Evolutionary conservation across 1,139 yeast genomes (phyloP).

Genomic region (Hyphopichia wangnamkhiaoensis): DNA sequence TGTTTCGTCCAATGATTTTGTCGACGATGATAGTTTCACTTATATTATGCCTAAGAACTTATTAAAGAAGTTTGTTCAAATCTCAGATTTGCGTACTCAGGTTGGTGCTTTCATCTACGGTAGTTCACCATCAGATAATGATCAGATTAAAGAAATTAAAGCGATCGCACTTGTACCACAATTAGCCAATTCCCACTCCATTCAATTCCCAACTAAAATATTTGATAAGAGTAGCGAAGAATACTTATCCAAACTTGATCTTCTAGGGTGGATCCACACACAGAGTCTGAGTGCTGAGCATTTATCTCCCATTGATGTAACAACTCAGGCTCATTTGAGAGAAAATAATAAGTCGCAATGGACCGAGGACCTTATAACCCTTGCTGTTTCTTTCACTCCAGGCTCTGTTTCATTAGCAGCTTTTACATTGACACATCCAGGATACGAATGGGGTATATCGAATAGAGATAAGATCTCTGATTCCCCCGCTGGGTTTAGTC

Average conservation of each 20-base stretch:
- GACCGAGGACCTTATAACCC: slow-evolving; percentile 48
- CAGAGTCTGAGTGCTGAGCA: slow-evolving; percentile 61
- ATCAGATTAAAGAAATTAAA: slow-evolving; percentile 73
- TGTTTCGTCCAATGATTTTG: slow-evolving; percentile 57
- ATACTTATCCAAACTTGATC: slow-evolving; percentile 49
- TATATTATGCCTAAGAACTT: slow-evolving; percentile 82
- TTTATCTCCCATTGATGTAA: slow-evolving; percentile 72
- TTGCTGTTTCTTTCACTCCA: slow-evolving; percentile 74
- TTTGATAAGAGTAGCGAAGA: slow-evolving; percentile 41
- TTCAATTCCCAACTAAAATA: slow-evolving; percentile 57
- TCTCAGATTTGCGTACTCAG: slow-evolving; percentile 80
- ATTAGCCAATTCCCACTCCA: slow-evolving; percentile 68
- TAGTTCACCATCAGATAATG: slow-evolving; percentile 66
- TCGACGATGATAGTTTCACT: slow-evolving; percentile 54
- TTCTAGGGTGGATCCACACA: slow-evolving; percentile 83
- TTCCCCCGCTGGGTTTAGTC: slow-evolving; percentile 64
- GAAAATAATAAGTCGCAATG: slow-evolving; percentile 27
- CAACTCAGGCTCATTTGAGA: slow-evolving; percentile 55
- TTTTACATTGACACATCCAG: slow-evolving; percentile 60
- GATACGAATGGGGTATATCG: slow-evolving; percentile 73
- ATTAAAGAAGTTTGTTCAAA: slow-evolving; percentile 72
- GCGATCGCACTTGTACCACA: slow-evolving; percentile 87
- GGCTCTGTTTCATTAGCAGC: slow-evolving; percentile 84
- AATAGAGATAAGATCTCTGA: slow-evolving; percentile 59
- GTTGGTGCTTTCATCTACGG: slow-evolving; percentile 85